Evolutionary conservation across 345 rosid genomes (phyloP).

Genomic region (Hibiscus trionum): DNA sequence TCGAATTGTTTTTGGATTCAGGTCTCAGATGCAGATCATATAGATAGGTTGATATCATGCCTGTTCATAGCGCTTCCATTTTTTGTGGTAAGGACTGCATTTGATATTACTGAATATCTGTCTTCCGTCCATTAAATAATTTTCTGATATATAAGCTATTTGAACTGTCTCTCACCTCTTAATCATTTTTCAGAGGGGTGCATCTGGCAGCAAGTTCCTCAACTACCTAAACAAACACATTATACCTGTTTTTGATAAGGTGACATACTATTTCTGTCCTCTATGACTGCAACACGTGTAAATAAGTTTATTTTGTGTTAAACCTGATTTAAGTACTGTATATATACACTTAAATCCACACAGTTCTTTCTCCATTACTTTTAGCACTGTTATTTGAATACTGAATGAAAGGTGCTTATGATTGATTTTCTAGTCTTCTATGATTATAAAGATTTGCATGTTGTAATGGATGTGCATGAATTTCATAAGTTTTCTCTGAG

Average conservation of each 20-base stretch:
- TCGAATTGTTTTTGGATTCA: slow-evolving; percentile 24
- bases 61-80: slow-evolving; percentile 84
- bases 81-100: slow-evolving; percentile 54
- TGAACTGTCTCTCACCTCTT: slow-evolving; percentile 1
- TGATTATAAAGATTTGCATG: neutral
- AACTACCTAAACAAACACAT: slow-evolving; percentile 82
- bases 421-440: neutral
- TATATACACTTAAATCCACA: neutral
- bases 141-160: slow-evolving; percentile 1
- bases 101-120: neutral
- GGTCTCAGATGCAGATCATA: slow-evolving; percentile 91
- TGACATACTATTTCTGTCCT: slow-evolving; percentile 17
- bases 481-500: neutral
- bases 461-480: neutral
- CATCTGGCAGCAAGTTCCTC: slow-evolving; percentile 82
- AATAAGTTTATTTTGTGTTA: neutral
- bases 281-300: neutral
- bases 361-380: neutral
- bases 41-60: slow-evolving; percentile 91
- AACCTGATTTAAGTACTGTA: neutral
- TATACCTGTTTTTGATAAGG: slow-evolving; percentile 88
- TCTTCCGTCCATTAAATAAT: neutral
- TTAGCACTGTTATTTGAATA: neutral
- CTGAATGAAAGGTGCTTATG: neutral
- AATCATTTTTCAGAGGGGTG: slow-evolving; percentile 65